Conservation (phyloP, 805 yeast species). For the Alloascoidea hylecoeti region DNA sequence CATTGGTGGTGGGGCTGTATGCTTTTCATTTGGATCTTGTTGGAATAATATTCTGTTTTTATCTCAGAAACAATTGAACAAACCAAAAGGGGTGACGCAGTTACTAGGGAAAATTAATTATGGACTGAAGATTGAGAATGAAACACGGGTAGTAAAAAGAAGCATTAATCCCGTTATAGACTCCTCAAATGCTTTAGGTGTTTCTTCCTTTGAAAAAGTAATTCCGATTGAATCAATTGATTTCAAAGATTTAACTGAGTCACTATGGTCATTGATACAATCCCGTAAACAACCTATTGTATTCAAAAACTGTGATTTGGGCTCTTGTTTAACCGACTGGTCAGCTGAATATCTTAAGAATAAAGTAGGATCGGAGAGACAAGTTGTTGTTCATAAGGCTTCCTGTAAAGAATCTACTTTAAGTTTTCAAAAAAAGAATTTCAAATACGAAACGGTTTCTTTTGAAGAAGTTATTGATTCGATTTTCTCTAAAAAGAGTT, state of each 20-base stretch:
- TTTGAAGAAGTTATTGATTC: conserved; percentile 15
- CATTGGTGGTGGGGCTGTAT: conserved; percentile 68
- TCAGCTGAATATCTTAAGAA: conserved; percentile 14
- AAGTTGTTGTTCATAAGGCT: conserved; percentile 15
- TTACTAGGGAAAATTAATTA: neutral
- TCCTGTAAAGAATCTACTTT: conserved; percentile 8
- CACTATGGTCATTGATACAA: conserved; percentile 5
- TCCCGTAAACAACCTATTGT: conserved; percentile 12
- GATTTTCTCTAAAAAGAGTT: conserved; percentile 8
- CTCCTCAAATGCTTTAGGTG: conserved; percentile 3
- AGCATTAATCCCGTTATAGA: conserved; percentile 2
- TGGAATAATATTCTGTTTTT: conserved; percentile 21
- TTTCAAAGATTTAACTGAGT: neutral
- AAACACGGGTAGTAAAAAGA: neutral
- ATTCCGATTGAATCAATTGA: neutral
- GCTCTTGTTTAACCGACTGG: conserved; percentile 16
- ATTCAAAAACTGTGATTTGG: conserved; percentile 13
- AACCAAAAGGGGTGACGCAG: no score
- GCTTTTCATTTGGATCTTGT: conserved; percentile 65
- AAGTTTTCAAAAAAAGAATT: conserved; percentile 19
- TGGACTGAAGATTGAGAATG: neutral
- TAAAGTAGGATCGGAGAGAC: conserved; percentile 13
- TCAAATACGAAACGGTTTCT: conserved; percentile 13
- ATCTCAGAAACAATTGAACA: neutral
- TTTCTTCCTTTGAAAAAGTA: neutral